Evolutionary conservation across 2,329 filamentous ascomycete genomes (phyloP).

Genomic region (Hypoxylon sp.): DNA sequence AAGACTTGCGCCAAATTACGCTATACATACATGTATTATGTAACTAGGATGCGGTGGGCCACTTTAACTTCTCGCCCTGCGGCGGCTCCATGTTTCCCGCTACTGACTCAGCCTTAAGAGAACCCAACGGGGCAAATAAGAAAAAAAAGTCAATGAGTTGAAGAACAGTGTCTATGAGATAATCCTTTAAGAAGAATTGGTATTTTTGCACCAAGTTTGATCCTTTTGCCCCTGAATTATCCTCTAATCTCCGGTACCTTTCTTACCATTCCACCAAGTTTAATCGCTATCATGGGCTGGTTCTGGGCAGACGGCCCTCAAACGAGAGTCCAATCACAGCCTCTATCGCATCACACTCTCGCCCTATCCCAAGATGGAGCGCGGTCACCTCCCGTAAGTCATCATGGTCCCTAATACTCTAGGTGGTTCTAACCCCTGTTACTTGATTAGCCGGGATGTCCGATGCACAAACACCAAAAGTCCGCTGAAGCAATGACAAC

Average conservation of each 20-base stretch:
- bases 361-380: conserved; percentile 45
- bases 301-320: conserved; percentile 71
- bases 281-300: conserved; percentile 67
- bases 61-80: conserved; percentile 2
- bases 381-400: conserved; percentile 60
- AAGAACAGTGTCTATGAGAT: conserved; percentile 18
- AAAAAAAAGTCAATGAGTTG: conserved; percentile 31
- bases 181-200: conserved; percentile 3
- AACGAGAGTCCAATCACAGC: conserved; percentile 45
- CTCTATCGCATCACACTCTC: conserved; percentile 49
- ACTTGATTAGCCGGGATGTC: conserved; percentile 65
- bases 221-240: neutral
- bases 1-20: no score
- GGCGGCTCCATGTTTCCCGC: conserved; percentile 16
- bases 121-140: conserved; percentile 37
- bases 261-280: neutral
- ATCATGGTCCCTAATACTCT: neutral
- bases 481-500: conserved; percentile 63
- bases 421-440: conserved; percentile 8
- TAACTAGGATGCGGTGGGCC: conserved; percentile 1
- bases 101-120: conserved; percentile 32
- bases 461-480: conserved; percentile 68
- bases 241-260: conserved; percentile 9
- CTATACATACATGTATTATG: neutral
- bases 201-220: neutral